Conservation (phyloP, 306 rosid species). For the Ceratonia siliqua region DNA sequence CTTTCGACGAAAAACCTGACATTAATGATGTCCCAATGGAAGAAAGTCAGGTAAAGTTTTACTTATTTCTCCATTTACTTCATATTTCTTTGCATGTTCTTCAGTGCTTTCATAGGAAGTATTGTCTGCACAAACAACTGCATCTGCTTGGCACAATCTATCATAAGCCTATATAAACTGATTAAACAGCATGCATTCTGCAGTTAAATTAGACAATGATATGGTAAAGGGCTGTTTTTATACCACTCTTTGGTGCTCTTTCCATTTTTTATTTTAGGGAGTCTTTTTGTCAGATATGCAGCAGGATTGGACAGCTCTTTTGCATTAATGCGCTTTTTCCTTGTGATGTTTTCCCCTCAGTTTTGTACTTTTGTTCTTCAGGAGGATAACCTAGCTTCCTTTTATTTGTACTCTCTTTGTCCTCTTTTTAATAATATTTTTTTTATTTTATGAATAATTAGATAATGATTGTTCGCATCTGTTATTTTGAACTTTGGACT, state of each 20-base stretch:
- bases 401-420: too few species aligned
- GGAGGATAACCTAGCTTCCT: not conserved
- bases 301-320: too few species aligned
- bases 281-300: not conserved
- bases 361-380: too few species aligned
- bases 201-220: not conserved
- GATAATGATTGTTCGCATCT: not conserved
- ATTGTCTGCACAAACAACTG: not conserved
- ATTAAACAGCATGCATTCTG: constrained; percentile 6
- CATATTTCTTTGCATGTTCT: constrained; percentile 11
- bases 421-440: too few species aligned
- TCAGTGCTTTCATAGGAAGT: not conserved
- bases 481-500: constrained; percentile 1
- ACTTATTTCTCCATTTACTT: constrained; percentile 4
- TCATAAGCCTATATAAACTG: not conserved
- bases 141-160: not conserved
- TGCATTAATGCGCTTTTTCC: too few species aligned
- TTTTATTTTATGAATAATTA: too few species aligned
- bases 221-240: not conserved
- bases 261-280: not conserved
- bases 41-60: constrained; percentile 69
- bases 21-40: constrained; percentile 87
- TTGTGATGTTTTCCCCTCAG: too few species aligned
- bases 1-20: constrained; percentile 79
- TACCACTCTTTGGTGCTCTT: not conserved